Evolutionary conservation across 495 filamentous ascomycete genomes (phyloP).

Genomic region (Aspergillus sclerotioniger): DNA sequence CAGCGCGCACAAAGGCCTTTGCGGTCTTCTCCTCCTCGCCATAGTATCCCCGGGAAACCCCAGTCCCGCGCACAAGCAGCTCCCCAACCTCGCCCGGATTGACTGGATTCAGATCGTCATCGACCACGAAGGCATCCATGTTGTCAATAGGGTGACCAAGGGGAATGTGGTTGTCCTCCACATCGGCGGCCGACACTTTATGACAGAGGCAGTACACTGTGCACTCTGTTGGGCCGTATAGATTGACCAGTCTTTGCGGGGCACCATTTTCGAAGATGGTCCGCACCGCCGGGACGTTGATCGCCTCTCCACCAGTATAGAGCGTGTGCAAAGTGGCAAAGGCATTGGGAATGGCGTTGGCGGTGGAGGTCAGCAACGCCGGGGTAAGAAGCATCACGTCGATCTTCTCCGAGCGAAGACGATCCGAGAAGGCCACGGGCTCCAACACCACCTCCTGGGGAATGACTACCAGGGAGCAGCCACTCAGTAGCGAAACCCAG

Average conservation of each 20-base stretch:
- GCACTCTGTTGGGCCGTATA: constrained; percentile 35
- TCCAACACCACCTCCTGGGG: constrained; percentile 16
- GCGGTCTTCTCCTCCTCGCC: constrained; percentile 34
- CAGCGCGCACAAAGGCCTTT: constrained; percentile 28
- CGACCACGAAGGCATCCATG: constrained; percentile 32
- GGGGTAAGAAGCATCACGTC: constrained; percentile 20
- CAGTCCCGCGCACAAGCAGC: constrained; percentile 40
- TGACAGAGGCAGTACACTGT: constrained; percentile 15
- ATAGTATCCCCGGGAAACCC: constrained; percentile 42
- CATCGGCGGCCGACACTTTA: constrained; percentile 9
- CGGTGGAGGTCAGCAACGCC: constrained; percentile 19
- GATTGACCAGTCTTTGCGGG: constrained; percentile 26
- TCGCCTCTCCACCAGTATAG: constrained; percentile 22
- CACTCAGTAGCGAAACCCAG: constrained; percentile 22
- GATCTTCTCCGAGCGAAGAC: constrained; percentile 5
- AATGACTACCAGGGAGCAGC: constrained; percentile 19
- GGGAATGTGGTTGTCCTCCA: constrained; percentile 4
- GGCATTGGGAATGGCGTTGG: constrained; percentile 13
- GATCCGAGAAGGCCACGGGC: constrained; percentile 1
- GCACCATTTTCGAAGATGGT: constrained; percentile 18
- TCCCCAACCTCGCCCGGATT: constrained; percentile 39
- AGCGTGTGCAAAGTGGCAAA: constrained; percentile 14
- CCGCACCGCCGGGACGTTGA: constrained; percentile 16
- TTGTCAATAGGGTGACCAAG: constrained; percentile 20
- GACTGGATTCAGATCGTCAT: constrained; percentile 34